A percentile compares a stretch with the other conserved stretches of the same genome.
Evolutionary conservation across 1,139 yeast genomes (phyloP).

Genomic region (Wickerhamomyces sp.): DNA sequence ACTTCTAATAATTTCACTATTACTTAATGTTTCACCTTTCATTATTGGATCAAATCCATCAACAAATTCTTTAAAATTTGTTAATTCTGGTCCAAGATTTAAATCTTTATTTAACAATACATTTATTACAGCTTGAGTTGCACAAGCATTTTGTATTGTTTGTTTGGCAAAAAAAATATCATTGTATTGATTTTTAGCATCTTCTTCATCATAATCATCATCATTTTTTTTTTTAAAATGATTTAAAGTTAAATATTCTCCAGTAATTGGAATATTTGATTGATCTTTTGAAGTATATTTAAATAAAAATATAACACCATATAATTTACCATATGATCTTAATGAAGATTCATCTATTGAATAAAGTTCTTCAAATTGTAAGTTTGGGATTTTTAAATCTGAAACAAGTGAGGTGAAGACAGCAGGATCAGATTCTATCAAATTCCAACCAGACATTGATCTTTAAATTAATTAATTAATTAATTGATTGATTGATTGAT

Average conservation of each 20-base stretch:
- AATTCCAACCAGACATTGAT: conserved; percentile 43
- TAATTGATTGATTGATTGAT: no score
- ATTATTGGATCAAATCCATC: conserved; percentile 51
- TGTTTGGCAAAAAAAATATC: conserved; percentile 63
- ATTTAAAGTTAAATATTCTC: conserved; percentile 38
- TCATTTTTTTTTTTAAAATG: not conserved
- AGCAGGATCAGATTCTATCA: conserved; percentile 69
- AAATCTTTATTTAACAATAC: conserved; percentile 44
- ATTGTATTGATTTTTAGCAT: conserved; percentile 12
- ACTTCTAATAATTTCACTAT: conserved; percentile 52
- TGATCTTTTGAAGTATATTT: conserved; percentile 45
- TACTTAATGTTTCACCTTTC: conserved; percentile 60
- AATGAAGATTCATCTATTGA: conserved; percentile 48
- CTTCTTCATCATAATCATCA: conserved; percentile 26
- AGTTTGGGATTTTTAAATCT: conserved; percentile 48
- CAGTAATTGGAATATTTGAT: conserved; percentile 36
- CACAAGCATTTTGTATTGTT: conserved; percentile 68
- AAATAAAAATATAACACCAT: conserved; percentile 63
- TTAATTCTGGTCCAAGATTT: conserved; percentile 46
- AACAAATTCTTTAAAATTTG: conserved; percentile 47
- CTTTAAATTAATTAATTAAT: no score
- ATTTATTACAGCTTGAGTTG: conserved; percentile 72
- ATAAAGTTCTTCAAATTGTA: conserved; percentile 58
- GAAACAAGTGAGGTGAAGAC: conserved; percentile 64
- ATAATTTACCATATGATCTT: conserved; percentile 36